Evolutionary conservation across 106 monocot species (phyloP), one percentile per base, ranked within the genome.

Genomic region (Dendrobium chrysotoxum): DNA sequence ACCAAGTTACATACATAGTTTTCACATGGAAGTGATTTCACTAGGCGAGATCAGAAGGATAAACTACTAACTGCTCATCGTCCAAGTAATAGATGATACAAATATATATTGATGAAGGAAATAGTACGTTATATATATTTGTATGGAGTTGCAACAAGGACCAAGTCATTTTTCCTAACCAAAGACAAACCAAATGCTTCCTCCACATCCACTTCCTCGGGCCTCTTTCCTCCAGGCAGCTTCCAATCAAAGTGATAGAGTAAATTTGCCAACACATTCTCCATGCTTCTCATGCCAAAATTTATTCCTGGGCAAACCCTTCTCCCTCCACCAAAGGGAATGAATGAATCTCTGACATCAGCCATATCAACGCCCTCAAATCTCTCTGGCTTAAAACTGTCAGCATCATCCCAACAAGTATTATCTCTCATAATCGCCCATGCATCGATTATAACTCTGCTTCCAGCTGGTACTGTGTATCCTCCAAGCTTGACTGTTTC

Each of bases 231-330:
- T 21, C 31, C 31, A 0, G 70, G 70, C 23, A 70, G 70, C 70
- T 70, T 15, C 70, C 70, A 70, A 4, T 70, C 70, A 21, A 70
- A 70, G 35, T 70, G 70, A 31, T 30, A 70, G 31, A 70, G 70
- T 9, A 70, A 15, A 13, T 70, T 28, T 2, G 31, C 30, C 31
- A 70, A 5, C 0, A 28, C 10, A 4, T 30, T 15, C 70, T 30
- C 70, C 13, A 70, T 70, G 70, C 70, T 35, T 11, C 23, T 35
- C 70, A 70, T 70, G 1, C 31, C 70, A 15, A 70, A 70, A 30
- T 9, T 12, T 30, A 70, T 70, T 0, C 70, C 70, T 2, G 70
- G 70, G 31, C 30, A 70, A 70, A 30, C 8, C 31, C 70, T 31
- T 12, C 70, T 9, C 13, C 70, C 70, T 30, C 31, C 70, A 15